Evolutionary conservation across 2,329 filamentous ascomycete species (phyloP).

Genomic region (Tolypocladium ophioglossoides): DNA sequence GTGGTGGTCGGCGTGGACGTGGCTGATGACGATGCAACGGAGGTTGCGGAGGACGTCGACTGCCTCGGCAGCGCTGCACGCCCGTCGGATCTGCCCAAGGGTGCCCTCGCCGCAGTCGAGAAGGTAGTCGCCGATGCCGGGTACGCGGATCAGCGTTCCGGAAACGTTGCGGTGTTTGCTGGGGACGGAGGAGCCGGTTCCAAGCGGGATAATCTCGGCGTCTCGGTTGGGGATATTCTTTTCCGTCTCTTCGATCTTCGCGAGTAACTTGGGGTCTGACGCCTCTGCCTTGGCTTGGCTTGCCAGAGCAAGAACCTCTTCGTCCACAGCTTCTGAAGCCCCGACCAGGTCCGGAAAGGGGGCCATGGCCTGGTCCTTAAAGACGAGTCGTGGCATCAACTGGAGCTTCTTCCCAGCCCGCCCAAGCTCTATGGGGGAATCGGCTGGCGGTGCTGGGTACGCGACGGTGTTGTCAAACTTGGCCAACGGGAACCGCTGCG

Average conservation of each 20-base stretch:
- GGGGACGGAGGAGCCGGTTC: conserved; percentile 82
- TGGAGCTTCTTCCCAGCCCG: conserved; percentile 33
- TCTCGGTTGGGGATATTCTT: conserved; percentile 62
- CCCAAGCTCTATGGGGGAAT: conserved; percentile 24
- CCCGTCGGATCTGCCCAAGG: conserved; percentile 71
- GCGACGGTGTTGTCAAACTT: conserved; percentile 44
- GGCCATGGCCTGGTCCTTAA: conserved; percentile 35
- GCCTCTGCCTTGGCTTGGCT: conserved; percentile 31
- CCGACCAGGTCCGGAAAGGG: conserved; percentile 35
- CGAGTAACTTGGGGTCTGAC: conserved; percentile 32
- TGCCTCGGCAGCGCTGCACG: conserved; percentile 56
- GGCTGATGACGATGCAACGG: conserved; percentile 82
- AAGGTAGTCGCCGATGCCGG: conserved; percentile 77
- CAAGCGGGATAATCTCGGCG: conserved; percentile 75
- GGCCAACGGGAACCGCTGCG: conserved; percentile 61
- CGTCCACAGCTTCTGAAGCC: conserved; percentile 27
- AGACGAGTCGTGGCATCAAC: conserved; percentile 34
- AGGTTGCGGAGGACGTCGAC: conserved; percentile 66
- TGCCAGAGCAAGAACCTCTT: conserved; percentile 42
- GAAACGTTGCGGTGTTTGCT: conserved; percentile 96
- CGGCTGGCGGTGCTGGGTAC: conserved; percentile 11
- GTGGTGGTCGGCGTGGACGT: conserved; percentile 94
- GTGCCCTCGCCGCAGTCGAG: conserved; percentile 92
- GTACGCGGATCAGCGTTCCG: conserved; percentile 72
- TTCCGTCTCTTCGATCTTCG: conserved; percentile 39